Percentiles rank a stretch among this genome's conserved stretches.
These are phyloP conservation scores for Quercus ilex DNA, from an alignment of 306 rosid genomes.

Conservation along the genomic window DNA sequence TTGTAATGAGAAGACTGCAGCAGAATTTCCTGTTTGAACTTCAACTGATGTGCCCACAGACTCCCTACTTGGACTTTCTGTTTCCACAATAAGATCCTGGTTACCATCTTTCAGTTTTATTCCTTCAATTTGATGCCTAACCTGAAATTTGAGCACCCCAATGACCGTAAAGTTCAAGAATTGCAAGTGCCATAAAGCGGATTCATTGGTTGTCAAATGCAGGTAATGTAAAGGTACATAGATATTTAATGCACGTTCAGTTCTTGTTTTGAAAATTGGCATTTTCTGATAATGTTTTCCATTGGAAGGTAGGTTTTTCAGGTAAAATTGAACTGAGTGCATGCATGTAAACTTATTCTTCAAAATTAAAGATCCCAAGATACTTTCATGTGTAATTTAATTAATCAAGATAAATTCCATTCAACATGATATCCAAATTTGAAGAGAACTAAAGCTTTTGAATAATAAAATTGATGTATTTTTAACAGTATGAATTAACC, in stretches of 20 bases:
- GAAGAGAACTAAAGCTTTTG: not conserved
- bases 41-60: constrained; percentile 67
- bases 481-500: constrained; percentile 41
- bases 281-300: not conserved
- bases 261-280: not conserved
- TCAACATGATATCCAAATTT: not conserved
- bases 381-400: not conserved
- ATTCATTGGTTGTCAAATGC: not conserved
- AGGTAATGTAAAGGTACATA: too few relatives aligned
- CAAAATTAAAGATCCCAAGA: not conserved
- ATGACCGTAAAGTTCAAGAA: constrained; percentile 12
- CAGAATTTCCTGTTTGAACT: constrained; percentile 70
- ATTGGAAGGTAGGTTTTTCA: not conserved
- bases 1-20: constrained; percentile 47
- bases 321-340: not conserved
- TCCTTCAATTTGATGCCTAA: constrained; percentile 38
- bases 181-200: constrained; percentile 2
- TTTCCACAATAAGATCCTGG: constrained; percentile 28
- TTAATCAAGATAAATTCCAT: not conserved
- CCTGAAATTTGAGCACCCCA: constrained; percentile 49
- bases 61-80: constrained; percentile 46
- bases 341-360: not conserved
- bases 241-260: too few relatives aligned
- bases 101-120: constrained; percentile 11
- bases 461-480: constrained; percentile 18